Evolutionary conservation across 2,329 filamentous ascomycete species (phyloP).

Genomic region (Coniella lustricola): DNA sequence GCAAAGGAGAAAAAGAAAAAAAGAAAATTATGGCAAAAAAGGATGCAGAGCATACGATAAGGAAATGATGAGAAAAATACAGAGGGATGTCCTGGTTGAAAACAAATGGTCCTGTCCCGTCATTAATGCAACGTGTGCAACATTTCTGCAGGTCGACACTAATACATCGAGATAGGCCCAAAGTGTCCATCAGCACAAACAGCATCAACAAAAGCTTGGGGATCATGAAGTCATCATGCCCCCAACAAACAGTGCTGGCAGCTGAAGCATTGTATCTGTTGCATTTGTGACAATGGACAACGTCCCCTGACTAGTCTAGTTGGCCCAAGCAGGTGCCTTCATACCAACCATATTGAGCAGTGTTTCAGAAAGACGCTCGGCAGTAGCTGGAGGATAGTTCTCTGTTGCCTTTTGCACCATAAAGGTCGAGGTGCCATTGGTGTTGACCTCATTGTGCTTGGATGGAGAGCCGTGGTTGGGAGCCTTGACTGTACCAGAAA

Average conservation of each 20-base stretch:
- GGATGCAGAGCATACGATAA: slow-evolving; percentile 10
- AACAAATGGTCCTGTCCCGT: slow-evolving; percentile 5
- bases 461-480: slow-evolving; percentile 16
- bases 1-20: neutral
- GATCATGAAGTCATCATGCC: too few species aligned
- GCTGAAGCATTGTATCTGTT: slow-evolving; percentile 1
- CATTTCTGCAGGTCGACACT: neutral
- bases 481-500: slow-evolving; percentile 19
- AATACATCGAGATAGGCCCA: too few species aligned
- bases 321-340: slow-evolving; percentile 14
- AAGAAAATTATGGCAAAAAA: neutral
- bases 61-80: slow-evolving; percentile 14
- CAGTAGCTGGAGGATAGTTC: slow-evolving; percentile 21
- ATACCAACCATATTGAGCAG: slow-evolving; percentile 17
- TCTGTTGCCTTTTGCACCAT: slow-evolving; percentile 25
- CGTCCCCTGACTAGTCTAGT: neutral
- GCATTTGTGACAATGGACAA: neutral
- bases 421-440: slow-evolving; percentile 21
- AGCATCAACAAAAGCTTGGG: neutral
- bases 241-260: slow-evolving; percentile 1
- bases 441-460: slow-evolving; percentile 17
- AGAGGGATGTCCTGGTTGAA: slow-evolving; percentile 20
- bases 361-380: slow-evolving; percentile 20
- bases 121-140: slow-evolving; percentile 2
- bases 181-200: slow-evolving; percentile 5